Evolutionary conservation across 139 green algal species (phyloP), one percentile per base, ranked within the genome.

Genomic region (Micractinium sp.): DNA sequence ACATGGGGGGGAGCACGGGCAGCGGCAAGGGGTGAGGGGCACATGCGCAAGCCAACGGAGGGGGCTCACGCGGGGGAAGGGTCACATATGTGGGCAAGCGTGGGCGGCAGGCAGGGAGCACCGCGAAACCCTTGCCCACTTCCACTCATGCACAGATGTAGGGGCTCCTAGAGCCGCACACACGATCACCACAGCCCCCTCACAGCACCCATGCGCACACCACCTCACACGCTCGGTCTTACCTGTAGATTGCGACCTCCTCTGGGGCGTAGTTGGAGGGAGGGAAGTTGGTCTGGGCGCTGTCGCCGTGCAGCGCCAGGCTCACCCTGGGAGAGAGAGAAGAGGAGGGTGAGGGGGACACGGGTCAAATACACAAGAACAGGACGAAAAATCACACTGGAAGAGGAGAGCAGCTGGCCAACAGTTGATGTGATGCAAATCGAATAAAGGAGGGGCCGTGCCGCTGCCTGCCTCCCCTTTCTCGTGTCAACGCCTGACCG

Each of bases 251-350:
- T 33, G 79, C 53, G 38, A 84, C 38, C 18, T 93, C 85, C 14
- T 90, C 87, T 1, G 39, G 74, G 29, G 66, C 29, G 84, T 96
- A 96, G 71, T 94, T 87, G 36, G 82, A 85, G 15, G 91, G 47
- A 0, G 93, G 86, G 63, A 95, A 97, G 93, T 97, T 97, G 89
- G 93, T 96, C 84, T 95, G 93, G 0, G 94, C 94, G 9, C 87
- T 38, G 23, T 82, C 66, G 19, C 94, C 93, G 89, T 97, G 93
- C 85, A 97, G 90, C 66, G 88, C 92, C 73, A 97, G 90, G 39
- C 67, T 87, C 20, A 95, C 92, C 31, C 89, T 87, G 78, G 25
- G 27, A 41, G 25, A 12, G 77, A 61, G 38, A 23, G 69, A 22
- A 76, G 69, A 1, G 27, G 25, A 35, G 69, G 12, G 69, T 33